A percentile compares a stretch with the other conserved stretches of the same genome.
These are phyloP conservation scores for Daldinia caldariorum DNA, from an alignment of 495 filamentous ascomycete species.

Conservation along the genomic window DNA sequence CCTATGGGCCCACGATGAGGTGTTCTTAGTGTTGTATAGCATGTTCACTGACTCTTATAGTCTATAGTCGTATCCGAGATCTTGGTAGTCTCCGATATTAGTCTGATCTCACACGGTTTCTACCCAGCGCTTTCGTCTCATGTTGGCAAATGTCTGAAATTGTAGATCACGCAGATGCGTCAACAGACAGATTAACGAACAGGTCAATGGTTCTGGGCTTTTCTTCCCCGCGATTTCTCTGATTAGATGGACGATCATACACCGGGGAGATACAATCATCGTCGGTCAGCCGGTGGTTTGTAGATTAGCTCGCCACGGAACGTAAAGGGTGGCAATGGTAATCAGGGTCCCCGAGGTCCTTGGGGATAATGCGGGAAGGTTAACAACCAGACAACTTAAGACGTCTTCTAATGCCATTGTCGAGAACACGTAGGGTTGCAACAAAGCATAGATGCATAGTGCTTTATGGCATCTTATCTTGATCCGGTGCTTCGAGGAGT, in stretches of 20 bases:
- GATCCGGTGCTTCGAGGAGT: conserved; percentile 16
- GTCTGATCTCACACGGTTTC: not conserved
- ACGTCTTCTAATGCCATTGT: conserved; percentile 19
- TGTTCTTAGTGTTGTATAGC: conserved; percentile 9
- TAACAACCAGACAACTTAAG: conserved; percentile 11
- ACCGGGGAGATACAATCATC: conserved; percentile 13
- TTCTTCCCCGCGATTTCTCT: conserved; percentile 35
- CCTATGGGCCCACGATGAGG: conserved; percentile 4
- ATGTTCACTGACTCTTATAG: conserved; percentile 4
- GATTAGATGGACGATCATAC: conserved; percentile 32
- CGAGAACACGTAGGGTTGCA: conserved; percentile 37
- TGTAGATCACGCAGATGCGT: conserved; percentile 21
- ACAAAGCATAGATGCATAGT: conserved; percentile 15
- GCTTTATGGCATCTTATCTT: conserved; percentile 23
- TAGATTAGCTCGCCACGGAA: conserved; percentile 26
- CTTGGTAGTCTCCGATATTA: conserved; percentile 1
- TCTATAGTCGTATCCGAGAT: conserved; percentile 3
- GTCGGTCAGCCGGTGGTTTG: conserved; percentile 22
- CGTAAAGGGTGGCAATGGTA: conserved; percentile 12
- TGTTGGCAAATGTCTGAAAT: conserved; percentile 24
- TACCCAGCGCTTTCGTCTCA: conserved; percentile 26
- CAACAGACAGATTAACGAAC: conserved; percentile 8
- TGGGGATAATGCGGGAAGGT: conserved; percentile 29
- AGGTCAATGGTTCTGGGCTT: conserved; percentile 29
- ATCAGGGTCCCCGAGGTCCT: conserved; percentile 25